Evolutionary conservation across 139 green algal genomes (phyloP).

Genomic region (Auxenochlorella pyrenoidosa): DNA sequence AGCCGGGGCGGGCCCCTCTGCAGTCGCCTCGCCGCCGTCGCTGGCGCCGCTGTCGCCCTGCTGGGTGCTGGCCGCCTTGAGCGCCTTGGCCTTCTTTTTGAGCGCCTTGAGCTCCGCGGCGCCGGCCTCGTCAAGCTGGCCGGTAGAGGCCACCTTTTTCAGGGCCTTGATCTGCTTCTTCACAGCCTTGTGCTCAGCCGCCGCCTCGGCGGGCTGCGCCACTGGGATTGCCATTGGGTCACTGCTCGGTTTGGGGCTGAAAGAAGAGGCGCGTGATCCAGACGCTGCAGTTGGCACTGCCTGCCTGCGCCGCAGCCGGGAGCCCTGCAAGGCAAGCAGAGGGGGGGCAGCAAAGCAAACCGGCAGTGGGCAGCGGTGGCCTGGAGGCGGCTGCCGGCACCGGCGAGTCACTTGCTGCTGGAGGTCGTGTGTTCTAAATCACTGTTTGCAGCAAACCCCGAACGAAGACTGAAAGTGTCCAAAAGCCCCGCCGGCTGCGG

Average conservation of each 20-base stretch:
- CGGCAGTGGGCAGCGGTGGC: background rate
- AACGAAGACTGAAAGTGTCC: too few species aligned
- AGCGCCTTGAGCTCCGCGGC: constrained; percentile 14
- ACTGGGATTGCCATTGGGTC: constrained; percentile 8
- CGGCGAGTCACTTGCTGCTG: too few species aligned
- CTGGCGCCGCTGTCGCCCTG: constrained; percentile 5
- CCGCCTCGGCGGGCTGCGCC: background rate
- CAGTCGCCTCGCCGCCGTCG: constrained; percentile 1
- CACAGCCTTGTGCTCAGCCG: constrained; percentile 20
- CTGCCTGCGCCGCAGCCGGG: background rate
- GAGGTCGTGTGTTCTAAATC: too few species aligned
- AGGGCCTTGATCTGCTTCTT: constrained; percentile 35
- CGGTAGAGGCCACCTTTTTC: constrained; percentile 22
- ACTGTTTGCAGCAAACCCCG: too few species aligned
- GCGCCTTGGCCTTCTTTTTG: constrained; percentile 32
- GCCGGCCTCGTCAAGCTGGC: constrained; percentile 17
- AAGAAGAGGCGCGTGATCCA: background rate
- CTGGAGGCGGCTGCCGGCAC: background rate
- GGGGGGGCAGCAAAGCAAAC: background rate
- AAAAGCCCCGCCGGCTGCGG: too few species aligned
- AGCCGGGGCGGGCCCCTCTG: background rate
- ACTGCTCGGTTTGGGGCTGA: too few species aligned
- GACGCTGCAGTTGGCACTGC: background rate
- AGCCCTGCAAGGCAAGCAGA: background rate
- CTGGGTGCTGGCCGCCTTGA: background rate